Evolutionary conservation across 2,329 filamentous ascomycete species (phyloP).

Genomic region (Clarireedia hainanense): DNA sequence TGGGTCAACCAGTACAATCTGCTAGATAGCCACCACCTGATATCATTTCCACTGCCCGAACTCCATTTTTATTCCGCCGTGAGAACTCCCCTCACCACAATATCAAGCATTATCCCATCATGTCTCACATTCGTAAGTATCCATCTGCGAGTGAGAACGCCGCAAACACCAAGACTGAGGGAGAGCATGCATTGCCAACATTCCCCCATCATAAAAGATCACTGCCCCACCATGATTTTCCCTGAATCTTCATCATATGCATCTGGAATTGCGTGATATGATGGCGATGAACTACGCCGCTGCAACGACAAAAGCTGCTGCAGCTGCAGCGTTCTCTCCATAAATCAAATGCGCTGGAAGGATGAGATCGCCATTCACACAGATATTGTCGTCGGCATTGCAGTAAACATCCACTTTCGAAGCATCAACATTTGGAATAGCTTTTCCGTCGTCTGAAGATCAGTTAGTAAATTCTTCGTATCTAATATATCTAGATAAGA

Average conservation of each 20-base stretch:
- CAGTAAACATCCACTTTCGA: conserved; percentile 37
- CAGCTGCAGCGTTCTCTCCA: conserved; percentile 28
- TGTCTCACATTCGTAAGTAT: no score
- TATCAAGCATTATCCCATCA: no score
- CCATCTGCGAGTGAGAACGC: no score
- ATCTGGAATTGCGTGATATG: neutral
- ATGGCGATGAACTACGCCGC: neutral
- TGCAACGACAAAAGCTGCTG: conserved; percentile 31
- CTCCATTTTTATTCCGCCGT: no score
- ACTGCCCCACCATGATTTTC: neutral
- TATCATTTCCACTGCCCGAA: no score
- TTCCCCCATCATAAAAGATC: neutral
- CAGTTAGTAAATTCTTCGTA: neutral
- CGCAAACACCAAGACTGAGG: neutral
- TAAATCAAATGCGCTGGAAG: conserved; percentile 36
- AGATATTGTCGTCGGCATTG: conserved; percentile 43
- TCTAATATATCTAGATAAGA: neutral
- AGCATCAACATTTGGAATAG: conserved; percentile 20
- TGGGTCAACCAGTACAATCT: no score
- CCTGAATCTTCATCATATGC: neutral
- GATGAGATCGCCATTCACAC: conserved; percentile 36
- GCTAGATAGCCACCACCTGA: no score
- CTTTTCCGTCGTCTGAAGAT: conserved; percentile 14
- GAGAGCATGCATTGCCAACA: neutral
- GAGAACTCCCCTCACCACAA: no score